Evolutionary conservation across 495 filamentous ascomycete genomes (phyloP).

Genomic region (Jackrogersella multiformis): DNA sequence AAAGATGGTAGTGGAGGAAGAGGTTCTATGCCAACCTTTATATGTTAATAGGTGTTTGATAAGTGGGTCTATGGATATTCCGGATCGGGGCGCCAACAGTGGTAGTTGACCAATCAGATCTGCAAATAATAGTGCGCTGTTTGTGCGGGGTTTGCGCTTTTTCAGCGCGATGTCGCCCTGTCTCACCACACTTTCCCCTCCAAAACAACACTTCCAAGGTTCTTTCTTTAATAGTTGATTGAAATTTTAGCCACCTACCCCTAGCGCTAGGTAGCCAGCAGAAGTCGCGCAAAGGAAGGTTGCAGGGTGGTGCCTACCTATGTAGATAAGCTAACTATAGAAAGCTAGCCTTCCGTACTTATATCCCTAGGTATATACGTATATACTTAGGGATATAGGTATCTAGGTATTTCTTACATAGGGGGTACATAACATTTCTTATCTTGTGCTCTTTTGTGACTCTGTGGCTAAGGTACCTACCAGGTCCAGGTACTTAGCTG

Average conservation of each 20-base stretch:
- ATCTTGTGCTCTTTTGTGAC: conserved; percentile 11
- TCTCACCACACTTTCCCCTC: conserved; percentile 32
- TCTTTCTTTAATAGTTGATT: background rate
- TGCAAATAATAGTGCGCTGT: conserved; percentile 38
- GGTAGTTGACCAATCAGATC: conserved; percentile 15
- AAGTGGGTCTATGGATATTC: conserved; percentile 23
- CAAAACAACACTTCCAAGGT: background rate
- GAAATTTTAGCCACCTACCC: background rate
- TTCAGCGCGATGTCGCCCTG: conserved; percentile 43
- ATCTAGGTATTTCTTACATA: background rate
- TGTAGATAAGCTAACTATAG: background rate
- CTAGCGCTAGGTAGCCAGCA: conserved; percentile 16
- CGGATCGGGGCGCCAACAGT: conserved; percentile 19
- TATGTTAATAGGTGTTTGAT: conserved; percentile 34
- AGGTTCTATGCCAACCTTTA: conserved; percentile 24
- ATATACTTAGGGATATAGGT: background rate
- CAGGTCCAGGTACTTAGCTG: no score
- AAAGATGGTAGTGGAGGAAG: conserved; percentile 21
- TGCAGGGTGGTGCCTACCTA: background rate
- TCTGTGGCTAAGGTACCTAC: no score
- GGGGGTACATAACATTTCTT: no score
- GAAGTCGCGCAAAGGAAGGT: conserved; percentile 38
- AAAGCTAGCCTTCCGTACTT: background rate
- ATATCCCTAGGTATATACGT: background rate
- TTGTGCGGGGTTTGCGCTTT: conserved; percentile 50